These are phyloP conservation scores for Aspergillus carlsbadensis DNA, from an alignment of 495 filamentous ascomycete species.

Conservation along the genomic window DNA sequence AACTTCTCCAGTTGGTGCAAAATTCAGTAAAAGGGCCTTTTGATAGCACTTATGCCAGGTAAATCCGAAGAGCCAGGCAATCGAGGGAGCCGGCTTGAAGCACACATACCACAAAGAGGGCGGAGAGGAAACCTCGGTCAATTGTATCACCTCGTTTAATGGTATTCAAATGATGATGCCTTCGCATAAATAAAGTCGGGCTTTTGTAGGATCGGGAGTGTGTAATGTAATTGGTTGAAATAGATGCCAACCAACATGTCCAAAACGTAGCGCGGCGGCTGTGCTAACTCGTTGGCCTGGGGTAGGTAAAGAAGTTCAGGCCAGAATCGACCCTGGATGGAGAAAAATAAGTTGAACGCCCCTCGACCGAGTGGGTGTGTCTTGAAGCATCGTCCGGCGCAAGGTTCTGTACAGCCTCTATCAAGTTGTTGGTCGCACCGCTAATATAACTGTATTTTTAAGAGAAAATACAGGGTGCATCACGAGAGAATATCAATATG, in stretches of 20 bases:
- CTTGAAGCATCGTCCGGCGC: not conserved
- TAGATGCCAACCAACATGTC: not conserved
- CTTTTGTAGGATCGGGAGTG: not conserved
- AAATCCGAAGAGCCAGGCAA: not conserved
- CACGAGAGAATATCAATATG: not conserved
- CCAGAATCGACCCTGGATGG: not conserved
- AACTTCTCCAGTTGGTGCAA: not conserved
- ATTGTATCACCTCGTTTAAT: not conserved
- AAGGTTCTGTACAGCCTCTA: not conserved
- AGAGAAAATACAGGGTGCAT: too few species aligned
- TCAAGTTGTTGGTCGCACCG: not conserved
- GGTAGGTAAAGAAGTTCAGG: not conserved
- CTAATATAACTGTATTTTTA: not conserved
- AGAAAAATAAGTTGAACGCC: not conserved
- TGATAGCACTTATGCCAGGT: slow-evolving; percentile 3
- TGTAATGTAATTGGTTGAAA: not conserved
- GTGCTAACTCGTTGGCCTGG: not conserved
- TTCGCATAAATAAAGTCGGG: slow-evolving; percentile 1
- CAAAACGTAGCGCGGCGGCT: not conserved
- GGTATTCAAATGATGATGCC: not conserved
- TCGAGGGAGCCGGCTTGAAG: not conserved
- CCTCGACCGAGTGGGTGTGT: not conserved
- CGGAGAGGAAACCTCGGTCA: not conserved
- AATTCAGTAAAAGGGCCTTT: not conserved
- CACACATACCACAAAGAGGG: slow-evolving; percentile 3